A percentile compares a stretch with the other conserved stretches of the same genome.
These are phyloP conservation scores for Verticillium tricorpus DNA, from an alignment of 2,329 filamentous ascomycete genomes.

Conservation along the genomic window DNA sequence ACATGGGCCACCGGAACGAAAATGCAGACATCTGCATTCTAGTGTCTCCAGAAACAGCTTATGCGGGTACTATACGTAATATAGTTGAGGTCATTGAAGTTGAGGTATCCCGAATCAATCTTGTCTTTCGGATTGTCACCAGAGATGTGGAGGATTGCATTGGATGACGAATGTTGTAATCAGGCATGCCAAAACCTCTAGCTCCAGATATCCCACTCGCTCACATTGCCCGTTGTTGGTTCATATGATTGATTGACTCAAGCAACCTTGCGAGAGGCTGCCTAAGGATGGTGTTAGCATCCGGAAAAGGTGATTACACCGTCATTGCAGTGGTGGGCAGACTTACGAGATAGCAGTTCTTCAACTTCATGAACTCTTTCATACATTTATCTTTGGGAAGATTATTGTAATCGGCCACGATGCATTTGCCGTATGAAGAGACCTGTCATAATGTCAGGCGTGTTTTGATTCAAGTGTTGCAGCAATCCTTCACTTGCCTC, in stretches of 20 bases:
- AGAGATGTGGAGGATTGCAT: too few species aligned
- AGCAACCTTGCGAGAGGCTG: background rate
- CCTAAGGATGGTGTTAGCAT: background rate
- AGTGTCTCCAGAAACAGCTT: too few species aligned
- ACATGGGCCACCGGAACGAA: too few species aligned
- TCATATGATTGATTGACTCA: background rate
- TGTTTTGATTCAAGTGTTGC: background rate
- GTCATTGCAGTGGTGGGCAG: background rate
- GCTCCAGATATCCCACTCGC: too few species aligned
- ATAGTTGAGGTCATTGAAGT: too few species aligned
- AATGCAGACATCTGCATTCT: too few species aligned
- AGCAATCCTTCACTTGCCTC: constrained; percentile 37
- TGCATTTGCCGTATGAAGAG: constrained; percentile 83
- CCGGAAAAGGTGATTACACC: background rate
- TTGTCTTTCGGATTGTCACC: too few species aligned
- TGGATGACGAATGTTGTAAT: too few species aligned
- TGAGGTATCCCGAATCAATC: too few species aligned
- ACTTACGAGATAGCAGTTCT: constrained; percentile 80
- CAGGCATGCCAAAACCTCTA: too few species aligned
- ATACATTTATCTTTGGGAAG: constrained; percentile 88
- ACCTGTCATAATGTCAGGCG: constrained; percentile 49
- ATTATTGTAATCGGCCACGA: constrained; percentile 84
- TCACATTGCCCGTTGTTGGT: too few species aligned
- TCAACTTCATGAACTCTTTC: constrained; percentile 78
- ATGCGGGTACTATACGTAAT: too few species aligned